Evolutionary conservation across 192 early-diverging fungal species (phyloP).

Genomic region (Coemansia sp.): DNA sequence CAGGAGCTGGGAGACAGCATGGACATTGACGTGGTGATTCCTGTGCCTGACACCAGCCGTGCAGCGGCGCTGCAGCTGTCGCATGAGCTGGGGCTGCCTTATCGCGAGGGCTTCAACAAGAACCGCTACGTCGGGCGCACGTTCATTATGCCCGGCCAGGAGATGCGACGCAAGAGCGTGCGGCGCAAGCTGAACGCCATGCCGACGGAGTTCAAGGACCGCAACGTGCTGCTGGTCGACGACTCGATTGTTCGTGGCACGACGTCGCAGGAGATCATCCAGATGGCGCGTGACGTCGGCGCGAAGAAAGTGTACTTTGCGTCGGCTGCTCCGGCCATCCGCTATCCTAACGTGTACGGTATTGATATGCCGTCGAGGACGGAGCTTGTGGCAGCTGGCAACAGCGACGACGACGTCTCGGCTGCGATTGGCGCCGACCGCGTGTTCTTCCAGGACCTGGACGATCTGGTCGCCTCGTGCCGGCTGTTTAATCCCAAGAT

Average conservation of each 20-base stretch:
- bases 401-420: slow-evolving; percentile 83
- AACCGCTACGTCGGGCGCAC: slow-evolving; percentile 99
- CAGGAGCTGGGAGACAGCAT: slow-evolving; percentile 68
- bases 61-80: slow-evolving; percentile 92
- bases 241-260: slow-evolving; percentile 99
- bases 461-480: slow-evolving; percentile 83
- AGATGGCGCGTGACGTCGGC: slow-evolving; percentile 98
- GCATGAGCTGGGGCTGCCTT: slow-evolving; percentile 82
- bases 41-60: slow-evolving; percentile 96
- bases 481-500: slow-evolving; percentile 83
- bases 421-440: slow-evolving; percentile 88
- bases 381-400: slow-evolving; percentile 86
- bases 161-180: slow-evolving; percentile 85
- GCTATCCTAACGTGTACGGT: slow-evolving; percentile 99
- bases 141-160: slow-evolving; percentile 99
- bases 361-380: slow-evolving; percentile 97
- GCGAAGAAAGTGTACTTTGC: slow-evolving; percentile 99
- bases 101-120: slow-evolving; percentile 99
- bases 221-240: slow-evolving; percentile 98
- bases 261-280: slow-evolving; percentile 97
- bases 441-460: slow-evolving; percentile 91
- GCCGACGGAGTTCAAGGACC: slow-evolving; percentile 92
- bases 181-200: slow-evolving; percentile 98
- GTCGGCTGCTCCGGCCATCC: slow-evolving; percentile 93
- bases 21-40: slow-evolving; percentile 99